These are phyloP conservation scores for Chlamydomonas incerta DNA, from an alignment of 139 green algal genomes.

Conservation along the genomic window DNA sequence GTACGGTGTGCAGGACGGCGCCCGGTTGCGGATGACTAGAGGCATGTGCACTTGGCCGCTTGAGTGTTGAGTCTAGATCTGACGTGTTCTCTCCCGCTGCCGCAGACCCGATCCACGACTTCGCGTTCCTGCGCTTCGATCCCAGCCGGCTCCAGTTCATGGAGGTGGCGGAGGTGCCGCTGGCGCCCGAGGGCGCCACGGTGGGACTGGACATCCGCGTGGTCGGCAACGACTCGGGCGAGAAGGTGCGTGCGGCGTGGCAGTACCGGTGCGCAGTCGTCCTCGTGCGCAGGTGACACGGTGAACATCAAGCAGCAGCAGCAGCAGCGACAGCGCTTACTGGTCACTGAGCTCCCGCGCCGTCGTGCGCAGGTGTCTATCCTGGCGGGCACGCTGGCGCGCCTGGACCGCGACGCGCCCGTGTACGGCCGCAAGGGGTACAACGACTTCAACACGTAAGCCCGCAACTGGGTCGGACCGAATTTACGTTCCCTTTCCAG, in stretches of 20 bases:
- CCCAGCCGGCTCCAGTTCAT: constrained; percentile 80
- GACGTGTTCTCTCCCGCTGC: neutral
- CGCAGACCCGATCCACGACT: constrained; percentile 83
- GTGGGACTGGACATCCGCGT: constrained; percentile 93
- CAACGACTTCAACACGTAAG: constrained; percentile 96
- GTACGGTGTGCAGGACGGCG: too few relatives aligned
- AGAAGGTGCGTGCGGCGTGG: constrained; percentile 16
- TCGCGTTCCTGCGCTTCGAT: constrained; percentile 87
- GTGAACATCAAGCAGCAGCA: neutral
- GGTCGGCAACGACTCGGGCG: constrained; percentile 59
- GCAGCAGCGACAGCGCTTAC: too few relatives aligned
- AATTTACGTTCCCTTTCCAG: too few relatives aligned
- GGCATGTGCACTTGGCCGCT: neutral
- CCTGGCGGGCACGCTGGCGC: constrained; percentile 86
- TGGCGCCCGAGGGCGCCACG: constrained; percentile 79
- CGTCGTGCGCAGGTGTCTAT: constrained; percentile 85
- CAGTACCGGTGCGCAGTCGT: too few relatives aligned
- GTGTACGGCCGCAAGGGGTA: constrained; percentile 81
- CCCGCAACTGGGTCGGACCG: neutral
- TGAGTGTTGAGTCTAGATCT: neutral
- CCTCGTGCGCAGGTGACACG: too few relatives aligned
- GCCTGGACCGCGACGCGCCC: constrained; percentile 91
- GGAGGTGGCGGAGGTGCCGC: constrained; percentile 71
- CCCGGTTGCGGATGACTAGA: too few relatives aligned
- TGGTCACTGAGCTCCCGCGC: too few relatives aligned